A percentile compares a stretch with the other conserved stretches of the same genome.
Evolutionary conservation across 208 protist genomes (phyloP).

Genomic region (Tetramitus jugosus): DNA sequence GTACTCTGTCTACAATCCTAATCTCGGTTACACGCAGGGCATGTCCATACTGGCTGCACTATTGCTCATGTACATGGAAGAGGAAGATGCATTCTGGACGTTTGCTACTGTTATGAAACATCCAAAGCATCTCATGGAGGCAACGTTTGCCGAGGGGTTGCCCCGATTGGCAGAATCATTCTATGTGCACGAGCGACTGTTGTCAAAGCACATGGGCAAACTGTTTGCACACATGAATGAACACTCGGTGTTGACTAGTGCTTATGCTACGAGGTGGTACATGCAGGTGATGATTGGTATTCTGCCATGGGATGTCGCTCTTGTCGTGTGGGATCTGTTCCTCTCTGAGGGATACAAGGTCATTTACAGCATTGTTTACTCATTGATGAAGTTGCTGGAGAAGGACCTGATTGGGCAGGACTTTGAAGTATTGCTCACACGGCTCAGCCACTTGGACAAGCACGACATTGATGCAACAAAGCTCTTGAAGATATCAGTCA

Average conservation of each 20-base stretch:
- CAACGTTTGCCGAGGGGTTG: neutral
- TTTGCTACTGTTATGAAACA: neutral
- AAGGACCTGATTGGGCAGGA: neutral
- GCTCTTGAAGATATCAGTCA: neutral
- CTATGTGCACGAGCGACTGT: neutral
- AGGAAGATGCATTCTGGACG: conserved; percentile 19
- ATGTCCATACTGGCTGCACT: neutral
- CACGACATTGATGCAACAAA: neutral
- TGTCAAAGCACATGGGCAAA: neutral
- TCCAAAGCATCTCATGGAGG: neutral
- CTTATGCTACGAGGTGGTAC: conserved; percentile 11
- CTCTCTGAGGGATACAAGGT: conserved; percentile 5
- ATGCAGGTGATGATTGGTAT: neutral
- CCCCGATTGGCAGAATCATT: neutral
- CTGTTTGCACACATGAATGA: neutral
- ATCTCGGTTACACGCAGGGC: conserved; percentile 6
- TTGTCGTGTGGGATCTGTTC: conserved; percentile 10
- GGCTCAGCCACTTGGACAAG: neutral
- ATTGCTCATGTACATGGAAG: conserved; percentile 9
- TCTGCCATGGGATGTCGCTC: neutral
- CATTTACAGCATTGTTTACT: neutral
- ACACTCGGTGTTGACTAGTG: neutral
- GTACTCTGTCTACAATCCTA: neutral
- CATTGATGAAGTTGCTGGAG: neutral
- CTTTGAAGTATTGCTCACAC: neutral